A percentile compares a stretch with the other conserved stretches of the same genome.
These are phyloP conservation scores for Plasmodium knowlesi DNA, from an alignment of 169 alveolate genomes.

Conservation along the genomic window DNA sequence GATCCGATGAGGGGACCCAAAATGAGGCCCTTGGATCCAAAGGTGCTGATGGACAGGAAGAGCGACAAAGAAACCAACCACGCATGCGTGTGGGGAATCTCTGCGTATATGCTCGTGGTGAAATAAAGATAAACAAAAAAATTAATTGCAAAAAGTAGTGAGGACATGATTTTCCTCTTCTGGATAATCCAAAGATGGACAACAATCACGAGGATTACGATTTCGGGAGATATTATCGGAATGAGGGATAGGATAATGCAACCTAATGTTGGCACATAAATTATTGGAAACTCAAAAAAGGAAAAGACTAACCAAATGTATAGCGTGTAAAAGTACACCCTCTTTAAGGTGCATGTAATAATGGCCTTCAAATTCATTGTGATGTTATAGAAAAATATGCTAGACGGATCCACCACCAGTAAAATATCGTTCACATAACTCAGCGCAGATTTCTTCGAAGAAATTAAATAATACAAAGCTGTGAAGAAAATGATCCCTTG, in stretches of 20 bases:
- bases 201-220: constrained; percentile 30
- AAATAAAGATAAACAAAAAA: constrained; percentile 75
- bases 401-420: constrained; percentile 78
- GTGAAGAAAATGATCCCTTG: constrained; percentile 78
- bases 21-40: constrained; percentile 80
- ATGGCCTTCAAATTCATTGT: constrained; percentile 76
- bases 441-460: constrained; percentile 62
- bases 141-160: constrained; percentile 17
- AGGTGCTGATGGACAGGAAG: constrained; percentile 75
- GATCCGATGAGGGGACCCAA: constrained; percentile 73
- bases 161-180: constrained; percentile 19
- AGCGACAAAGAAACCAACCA: constrained; percentile 82
- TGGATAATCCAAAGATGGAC: constrained; percentile 62
- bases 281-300: constrained; percentile 78
- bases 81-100: constrained; percentile 79
- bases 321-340: constrained; percentile 71
- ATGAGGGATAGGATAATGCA: constrained; percentile 77
- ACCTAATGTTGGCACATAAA: constrained; percentile 80
- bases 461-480: constrained; percentile 79
- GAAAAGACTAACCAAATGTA: constrained; percentile 79
- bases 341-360: constrained; percentile 77
- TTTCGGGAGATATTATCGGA: constrained; percentile 79
- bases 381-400: constrained; percentile 72
- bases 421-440: constrained; percentile 77
- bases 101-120: constrained; percentile 78